Conservation (phyloP, 1,284 basidiomycete genomes). For the Marasmius oreades region DNA sequence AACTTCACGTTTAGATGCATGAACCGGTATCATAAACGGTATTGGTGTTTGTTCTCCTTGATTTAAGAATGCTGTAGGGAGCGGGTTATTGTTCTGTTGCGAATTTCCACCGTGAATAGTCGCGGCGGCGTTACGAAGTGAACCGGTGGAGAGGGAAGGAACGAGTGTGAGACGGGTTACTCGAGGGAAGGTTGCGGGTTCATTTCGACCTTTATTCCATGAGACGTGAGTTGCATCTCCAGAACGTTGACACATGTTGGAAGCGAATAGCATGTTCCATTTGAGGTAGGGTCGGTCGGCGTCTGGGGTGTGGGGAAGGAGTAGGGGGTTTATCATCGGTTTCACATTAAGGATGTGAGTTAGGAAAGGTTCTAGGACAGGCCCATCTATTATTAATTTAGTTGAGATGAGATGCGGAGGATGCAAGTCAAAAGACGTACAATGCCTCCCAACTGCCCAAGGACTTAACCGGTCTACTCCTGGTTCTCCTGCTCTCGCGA, state of each 20-base stretch:
- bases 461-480: conserved; percentile 4
- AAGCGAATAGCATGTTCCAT: conserved; percentile 73
- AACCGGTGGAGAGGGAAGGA: not conserved
- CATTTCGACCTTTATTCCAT: conserved; percentile 63
- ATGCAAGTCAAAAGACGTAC: not conserved
- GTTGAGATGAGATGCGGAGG: not conserved
- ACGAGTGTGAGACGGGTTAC: conserved; percentile 43
- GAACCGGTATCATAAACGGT: conserved; percentile 58
- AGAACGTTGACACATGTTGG: conserved; percentile 58
- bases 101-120: not conserved
- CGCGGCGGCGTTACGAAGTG: conserved; percentile 19
- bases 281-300: conserved; percentile 48
- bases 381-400: conserved; percentile 48
- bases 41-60: conserved; percentile 36
- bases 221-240: conserved; percentile 54
- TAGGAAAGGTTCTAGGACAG: conserved; percentile 63
- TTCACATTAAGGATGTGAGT: conserved; percentile 43
- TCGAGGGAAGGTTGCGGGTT: conserved; percentile 74
- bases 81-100: not conserved
- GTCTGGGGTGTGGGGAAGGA: conserved; percentile 46
- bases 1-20: conserved; percentile 41
- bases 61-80: not conserved
- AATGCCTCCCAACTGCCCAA: conserved; percentile 6
- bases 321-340: conserved; percentile 57
- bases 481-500: conserved; percentile 6